Percentiles rank a stretch among this genome's conserved stretches.
Conservation (phyloP, 495 filamentous ascomycete genomes). For the Trichoderma gamsii region DNA sequence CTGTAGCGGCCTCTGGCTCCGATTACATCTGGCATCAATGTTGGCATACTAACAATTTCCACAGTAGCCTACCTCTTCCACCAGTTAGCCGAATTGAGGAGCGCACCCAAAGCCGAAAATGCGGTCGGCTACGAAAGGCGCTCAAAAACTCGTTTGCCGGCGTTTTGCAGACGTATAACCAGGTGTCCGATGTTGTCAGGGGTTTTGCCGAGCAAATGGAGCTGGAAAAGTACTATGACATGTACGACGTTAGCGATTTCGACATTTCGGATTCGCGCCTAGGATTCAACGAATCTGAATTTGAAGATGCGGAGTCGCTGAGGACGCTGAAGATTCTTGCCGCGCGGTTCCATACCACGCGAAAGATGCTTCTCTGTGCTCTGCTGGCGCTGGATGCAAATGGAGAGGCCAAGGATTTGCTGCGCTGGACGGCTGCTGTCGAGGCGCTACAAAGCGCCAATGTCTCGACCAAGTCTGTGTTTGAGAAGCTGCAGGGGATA, state of each 20-base stretch:
- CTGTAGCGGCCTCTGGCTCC: background rate
- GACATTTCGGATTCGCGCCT: slow-evolving; percentile 65
- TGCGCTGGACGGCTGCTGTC: slow-evolving; percentile 70
- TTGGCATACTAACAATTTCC: slow-evolving; percentile 33
- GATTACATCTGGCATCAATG: background rate
- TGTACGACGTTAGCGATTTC: slow-evolving; percentile 79
- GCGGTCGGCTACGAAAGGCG: slow-evolving; percentile 66
- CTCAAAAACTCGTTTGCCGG: slow-evolving; percentile 62
- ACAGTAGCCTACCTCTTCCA: slow-evolving; percentile 75
- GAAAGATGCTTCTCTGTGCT: slow-evolving; percentile 79
- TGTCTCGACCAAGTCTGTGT: slow-evolving; percentile 49
- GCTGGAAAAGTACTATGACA: slow-evolving; percentile 82
- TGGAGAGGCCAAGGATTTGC: slow-evolving; percentile 71
- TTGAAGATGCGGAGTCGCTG: slow-evolving; percentile 72
- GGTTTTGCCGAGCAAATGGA: slow-evolving; percentile 69
- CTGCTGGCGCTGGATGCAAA: slow-evolving; percentile 83
- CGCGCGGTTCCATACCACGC: slow-evolving; percentile 68
- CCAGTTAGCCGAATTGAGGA: slow-evolving; percentile 80
- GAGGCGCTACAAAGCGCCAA: slow-evolving; percentile 66
- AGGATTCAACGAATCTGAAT: slow-evolving; percentile 53
- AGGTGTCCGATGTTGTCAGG: slow-evolving; percentile 59
- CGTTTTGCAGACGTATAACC: slow-evolving; percentile 62
- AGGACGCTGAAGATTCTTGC: slow-evolving; percentile 72
- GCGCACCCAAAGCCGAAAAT: slow-evolving; percentile 68
- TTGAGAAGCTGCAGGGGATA: slow-evolving; percentile 53